These are phyloP conservation scores for Proliferodiscus dingleyae DNA, from an alignment of 2,329 filamentous ascomycete genomes.

Conservation along the genomic window DNA sequence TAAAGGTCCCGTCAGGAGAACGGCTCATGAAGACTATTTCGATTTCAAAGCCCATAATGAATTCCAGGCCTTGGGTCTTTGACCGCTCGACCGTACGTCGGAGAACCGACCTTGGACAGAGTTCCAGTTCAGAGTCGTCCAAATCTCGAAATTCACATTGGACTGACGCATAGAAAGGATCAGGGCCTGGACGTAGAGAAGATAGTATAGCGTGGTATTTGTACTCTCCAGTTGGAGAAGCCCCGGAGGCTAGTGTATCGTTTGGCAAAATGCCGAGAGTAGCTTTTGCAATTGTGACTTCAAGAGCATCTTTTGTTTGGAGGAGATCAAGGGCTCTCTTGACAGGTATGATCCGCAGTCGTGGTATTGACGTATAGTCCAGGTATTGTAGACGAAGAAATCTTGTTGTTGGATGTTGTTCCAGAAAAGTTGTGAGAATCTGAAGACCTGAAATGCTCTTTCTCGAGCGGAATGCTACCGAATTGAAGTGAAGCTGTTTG, in stretches of 20 bases:
- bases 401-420: slow-evolving; percentile 46
- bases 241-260: slow-evolving; percentile 51
- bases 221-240: slow-evolving; percentile 59
- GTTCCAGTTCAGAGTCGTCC: slow-evolving; percentile 42
- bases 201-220: slow-evolving; percentile 60
- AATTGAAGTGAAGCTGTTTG: slow-evolving; percentile 7
- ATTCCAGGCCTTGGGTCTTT: slow-evolving; percentile 46
- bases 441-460: slow-evolving; percentile 26
- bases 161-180: slow-evolving; percentile 58
- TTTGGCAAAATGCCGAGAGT: slow-evolving; percentile 63
- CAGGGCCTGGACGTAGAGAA: slow-evolving; percentile 55
- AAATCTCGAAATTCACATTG: slow-evolving; percentile 61
- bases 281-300: slow-evolving; percentile 59
- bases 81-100: slow-evolving; percentile 49
- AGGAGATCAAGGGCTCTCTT: slow-evolving; percentile 46
- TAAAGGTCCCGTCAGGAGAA: slow-evolving; percentile 27
- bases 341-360: slow-evolving; percentile 64
- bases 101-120: slow-evolving; percentile 65
- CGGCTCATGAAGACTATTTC: slow-evolving; percentile 66
- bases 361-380: slow-evolving; percentile 68
- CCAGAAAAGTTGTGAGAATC: slow-evolving; percentile 38
- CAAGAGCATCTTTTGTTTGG: slow-evolving; percentile 31
- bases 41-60: slow-evolving; percentile 75
- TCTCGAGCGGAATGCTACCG: slow-evolving; percentile 21
- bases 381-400: slow-evolving; percentile 73